Conservation (phyloP, 495 filamentous ascomycete genomes). For the Aspergillus panamensis region DNA sequence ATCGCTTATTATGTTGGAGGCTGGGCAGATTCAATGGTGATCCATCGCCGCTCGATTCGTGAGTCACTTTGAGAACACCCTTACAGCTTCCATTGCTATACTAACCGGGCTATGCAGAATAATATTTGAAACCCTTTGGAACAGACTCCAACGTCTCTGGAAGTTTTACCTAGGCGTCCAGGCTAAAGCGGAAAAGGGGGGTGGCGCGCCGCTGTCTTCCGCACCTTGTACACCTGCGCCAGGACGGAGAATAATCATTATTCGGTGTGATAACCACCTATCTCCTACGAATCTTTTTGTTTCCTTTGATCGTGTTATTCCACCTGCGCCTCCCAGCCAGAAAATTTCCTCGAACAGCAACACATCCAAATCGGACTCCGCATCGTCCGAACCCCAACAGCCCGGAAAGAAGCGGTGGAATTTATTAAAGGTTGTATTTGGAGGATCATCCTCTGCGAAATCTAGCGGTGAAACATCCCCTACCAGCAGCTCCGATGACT, state of each 20-base stretch:
- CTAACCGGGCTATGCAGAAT: conserved; percentile 17
- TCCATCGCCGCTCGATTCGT: conserved; percentile 65
- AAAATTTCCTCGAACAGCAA: conserved; percentile 38
- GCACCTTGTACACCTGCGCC: conserved; percentile 84
- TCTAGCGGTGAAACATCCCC: conserved; percentile 30
- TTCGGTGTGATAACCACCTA: conserved; percentile 73
- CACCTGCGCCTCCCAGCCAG: conserved; percentile 39
- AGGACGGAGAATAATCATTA: conserved; percentile 86
- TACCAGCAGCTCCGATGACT: conserved; percentile 40
- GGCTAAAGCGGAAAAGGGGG: conserved; percentile 57
- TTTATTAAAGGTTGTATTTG: conserved; percentile 66
- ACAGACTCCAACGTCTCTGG: conserved; percentile 71
- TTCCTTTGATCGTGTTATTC: conserved; percentile 61
- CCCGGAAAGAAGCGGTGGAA: conserved; percentile 62
- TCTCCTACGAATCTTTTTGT: conserved; percentile 57
- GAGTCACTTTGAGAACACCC: conserved; percentile 33
- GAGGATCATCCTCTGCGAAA: conserved; percentile 27
- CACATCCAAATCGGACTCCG: conserved; percentile 29
- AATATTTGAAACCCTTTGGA: conserved; percentile 68
- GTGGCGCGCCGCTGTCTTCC: conserved; percentile 59
- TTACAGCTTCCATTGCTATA: neutral
- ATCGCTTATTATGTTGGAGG: conserved; percentile 91
- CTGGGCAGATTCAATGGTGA: conserved; percentile 74
- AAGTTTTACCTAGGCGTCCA: conserved; percentile 70
- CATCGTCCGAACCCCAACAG: conserved; percentile 23